phyloP scores from a whole-genome alignment of 192 early-diverging fungal species.

The Entomortierella lignicola region DNA sequence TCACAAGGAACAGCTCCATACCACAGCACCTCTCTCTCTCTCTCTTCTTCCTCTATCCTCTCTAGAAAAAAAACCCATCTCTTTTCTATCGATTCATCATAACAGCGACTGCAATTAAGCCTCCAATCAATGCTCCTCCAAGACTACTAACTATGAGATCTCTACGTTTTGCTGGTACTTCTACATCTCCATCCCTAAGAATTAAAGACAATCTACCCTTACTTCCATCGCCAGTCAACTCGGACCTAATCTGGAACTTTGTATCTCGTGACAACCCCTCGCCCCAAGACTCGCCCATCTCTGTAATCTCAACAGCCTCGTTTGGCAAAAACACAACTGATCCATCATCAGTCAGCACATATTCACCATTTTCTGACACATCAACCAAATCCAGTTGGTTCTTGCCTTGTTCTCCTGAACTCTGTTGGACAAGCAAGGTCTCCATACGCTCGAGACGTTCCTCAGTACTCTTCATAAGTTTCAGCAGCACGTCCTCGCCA shows the following conservation, averaged over 20 bases:
- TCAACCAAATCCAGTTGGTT: background rate
- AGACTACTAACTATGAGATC: slow-evolving; percentile 42
- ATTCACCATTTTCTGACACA: slow-evolving; percentile 2
- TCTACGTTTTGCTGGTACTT: slow-evolving; percentile 22
- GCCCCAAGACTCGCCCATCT: slow-evolving; percentile 27
- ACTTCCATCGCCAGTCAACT: background rate
- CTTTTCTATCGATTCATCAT: slow-evolving; percentile 47
- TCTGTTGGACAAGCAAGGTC: slow-evolving; percentile 11
- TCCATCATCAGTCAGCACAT: slow-evolving; percentile 22
- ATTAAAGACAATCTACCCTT: slow-evolving; percentile 23
- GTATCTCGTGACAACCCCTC: slow-evolving; percentile 1
- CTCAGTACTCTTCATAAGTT: slow-evolving; percentile 37
- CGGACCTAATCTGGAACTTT: background rate
- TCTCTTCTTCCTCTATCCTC: too few relatives aligned
- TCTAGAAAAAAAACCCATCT: too few relatives aligned
- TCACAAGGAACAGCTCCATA: too few relatives aligned
- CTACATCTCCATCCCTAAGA: slow-evolving; percentile 27
- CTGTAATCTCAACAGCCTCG: slow-evolving; percentile 1
- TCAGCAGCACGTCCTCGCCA: slow-evolving; percentile 37
- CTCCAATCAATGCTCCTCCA: slow-evolving; percentile 43
- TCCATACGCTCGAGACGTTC: slow-evolving; percentile 44
- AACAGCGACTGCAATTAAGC: slow-evolving; percentile 30
- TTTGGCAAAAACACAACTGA: slow-evolving; percentile 12
- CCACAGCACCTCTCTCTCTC: too few relatives aligned
- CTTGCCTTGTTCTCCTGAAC: background rate